A percentile compares a stretch with the other conserved stretches of the same genome.
Evolutionary conservation across 176 grass and related monocot genomes (phyloP).

Genomic region (Ananas comosus): DNA sequence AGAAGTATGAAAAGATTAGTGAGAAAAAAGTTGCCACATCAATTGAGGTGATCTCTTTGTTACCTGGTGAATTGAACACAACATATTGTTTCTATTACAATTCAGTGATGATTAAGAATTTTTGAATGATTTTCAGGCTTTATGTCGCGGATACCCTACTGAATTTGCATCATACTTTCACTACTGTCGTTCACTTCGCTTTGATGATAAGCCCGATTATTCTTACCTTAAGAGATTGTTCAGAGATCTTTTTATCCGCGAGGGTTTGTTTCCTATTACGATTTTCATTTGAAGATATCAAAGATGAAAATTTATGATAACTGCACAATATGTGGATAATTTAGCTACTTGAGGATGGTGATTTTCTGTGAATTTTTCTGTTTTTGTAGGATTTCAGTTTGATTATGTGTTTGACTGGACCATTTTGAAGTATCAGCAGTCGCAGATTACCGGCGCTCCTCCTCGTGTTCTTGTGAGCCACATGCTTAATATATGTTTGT

Average conservation of each 20-base stretch:
- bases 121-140: slow-evolving; percentile 36
- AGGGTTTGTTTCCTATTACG: slow-evolving; percentile 43
- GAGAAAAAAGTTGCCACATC: slow-evolving; percentile 97
- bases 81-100: background rate
- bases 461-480: slow-evolving; percentile 50
- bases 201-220: slow-evolving; percentile 98
- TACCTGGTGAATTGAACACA: background rate
- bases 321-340: background rate
- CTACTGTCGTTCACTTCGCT: slow-evolving; percentile 83
- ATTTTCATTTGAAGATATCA: background rate
- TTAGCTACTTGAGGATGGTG: background rate
- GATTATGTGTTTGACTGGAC: slow-evolving; percentile 99
- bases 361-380: background rate
- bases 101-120: background rate
- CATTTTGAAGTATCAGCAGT: slow-evolving; percentile 94
- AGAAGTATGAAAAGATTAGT: slow-evolving; percentile 92
- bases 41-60: slow-evolving; percentile 51
- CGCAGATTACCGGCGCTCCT: slow-evolving; percentile 76
- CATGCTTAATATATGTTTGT: background rate
- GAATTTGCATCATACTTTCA: slow-evolving; percentile 99
- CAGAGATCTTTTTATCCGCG: slow-evolving; percentile 93
- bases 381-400: slow-evolving; percentile 88
- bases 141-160: slow-evolving; percentile 77
- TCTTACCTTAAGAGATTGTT: slow-evolving; percentile 92
- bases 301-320: background rate